These are phyloP conservation scores for Macrocybe gigantea DNA, from an alignment of 768 basidiomycete genomes.

Conservation along the genomic window DNA sequence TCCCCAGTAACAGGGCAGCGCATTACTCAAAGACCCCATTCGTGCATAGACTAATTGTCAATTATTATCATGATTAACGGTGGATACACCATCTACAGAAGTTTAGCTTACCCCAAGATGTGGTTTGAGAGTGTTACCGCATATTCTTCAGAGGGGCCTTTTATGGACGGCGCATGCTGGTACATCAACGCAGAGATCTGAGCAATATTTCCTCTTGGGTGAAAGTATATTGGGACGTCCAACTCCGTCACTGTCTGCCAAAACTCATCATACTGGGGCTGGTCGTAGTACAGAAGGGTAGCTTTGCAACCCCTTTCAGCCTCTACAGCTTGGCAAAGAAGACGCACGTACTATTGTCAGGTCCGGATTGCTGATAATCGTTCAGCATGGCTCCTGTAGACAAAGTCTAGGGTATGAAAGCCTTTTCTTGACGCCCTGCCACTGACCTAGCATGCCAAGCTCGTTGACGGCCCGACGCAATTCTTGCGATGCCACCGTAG, in stretches of 20 bases:
- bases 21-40: conserved; percentile 35
- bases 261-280: conserved; percentile 32
- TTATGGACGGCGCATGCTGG: conserved; percentile 25
- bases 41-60: conserved; percentile 20
- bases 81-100: not conserved
- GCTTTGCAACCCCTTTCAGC: conserved; percentile 11
- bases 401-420: not conserved
- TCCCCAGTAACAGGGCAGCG: no score
- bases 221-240: conserved; percentile 34
- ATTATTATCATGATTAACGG: not conserved
- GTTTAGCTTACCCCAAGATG: conserved; percentile 25
- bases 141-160: conserved; percentile 29
- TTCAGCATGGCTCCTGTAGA: conserved; percentile 31
- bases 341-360: conserved; percentile 25
- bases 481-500: conserved; percentile 32
- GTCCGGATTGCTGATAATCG: conserved; percentile 38
- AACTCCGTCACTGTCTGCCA: conserved; percentile 31
- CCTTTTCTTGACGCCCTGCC: not conserved
- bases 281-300: conserved; percentile 31
- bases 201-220: conserved; percentile 26
- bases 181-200: conserved; percentile 19
- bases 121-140: conserved; percentile 33
- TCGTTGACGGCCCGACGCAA: conserved; percentile 32
- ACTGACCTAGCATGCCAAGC: conserved; percentile 31
- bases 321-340: not conserved